Conservation (phyloP, 2,329 filamentous ascomycete species). For the Pyricularia grisea region DNA sequence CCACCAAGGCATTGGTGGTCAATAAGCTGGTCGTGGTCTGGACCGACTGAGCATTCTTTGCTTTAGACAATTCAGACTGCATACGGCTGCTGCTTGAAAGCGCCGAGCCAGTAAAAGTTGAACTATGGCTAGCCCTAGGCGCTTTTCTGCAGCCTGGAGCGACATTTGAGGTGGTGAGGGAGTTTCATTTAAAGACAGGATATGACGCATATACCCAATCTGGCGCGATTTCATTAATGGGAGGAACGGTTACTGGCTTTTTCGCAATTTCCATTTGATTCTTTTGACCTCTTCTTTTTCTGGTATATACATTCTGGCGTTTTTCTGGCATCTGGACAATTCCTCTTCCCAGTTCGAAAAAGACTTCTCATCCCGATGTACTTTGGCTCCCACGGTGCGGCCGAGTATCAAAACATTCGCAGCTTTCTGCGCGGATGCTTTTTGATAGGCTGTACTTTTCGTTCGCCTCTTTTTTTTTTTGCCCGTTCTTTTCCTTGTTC, state of each 20-base stretch:
- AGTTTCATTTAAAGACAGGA: slow-evolving; percentile 8
- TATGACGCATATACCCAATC: slow-evolving; percentile 21
- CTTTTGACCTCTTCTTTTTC: slow-evolving; percentile 4
- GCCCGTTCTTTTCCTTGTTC: not conserved
- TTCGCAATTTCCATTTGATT: not conserved
- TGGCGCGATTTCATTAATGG: slow-evolving; percentile 23
- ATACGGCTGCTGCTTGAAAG: not conserved
- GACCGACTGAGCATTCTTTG: not conserved
- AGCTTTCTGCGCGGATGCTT: not conserved
- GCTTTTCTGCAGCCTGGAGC: slow-evolving; percentile 5
- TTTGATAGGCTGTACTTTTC: not conserved
- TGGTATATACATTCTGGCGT: slow-evolving; percentile 17
- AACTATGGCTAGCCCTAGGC: not conserved
- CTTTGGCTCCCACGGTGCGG: not conserved
- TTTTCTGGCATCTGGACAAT: slow-evolving; percentile 7
- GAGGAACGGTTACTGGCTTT: slow-evolving; percentile 20
- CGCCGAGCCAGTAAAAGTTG: not conserved
- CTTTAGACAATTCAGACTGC: not conserved
- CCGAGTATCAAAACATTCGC: not conserved
- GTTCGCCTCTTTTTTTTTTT: not conserved
- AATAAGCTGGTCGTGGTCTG: not conserved
- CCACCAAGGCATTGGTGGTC: slow-evolving; percentile 8
- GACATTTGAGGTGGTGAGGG: slow-evolving; percentile 6
- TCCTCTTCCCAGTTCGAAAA: not conserved
- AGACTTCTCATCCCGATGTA: not conserved